phyloP scores from a whole-genome alignment of 495 filamentous ascomycete genomes.

The Penicillium soppii region DNA sequence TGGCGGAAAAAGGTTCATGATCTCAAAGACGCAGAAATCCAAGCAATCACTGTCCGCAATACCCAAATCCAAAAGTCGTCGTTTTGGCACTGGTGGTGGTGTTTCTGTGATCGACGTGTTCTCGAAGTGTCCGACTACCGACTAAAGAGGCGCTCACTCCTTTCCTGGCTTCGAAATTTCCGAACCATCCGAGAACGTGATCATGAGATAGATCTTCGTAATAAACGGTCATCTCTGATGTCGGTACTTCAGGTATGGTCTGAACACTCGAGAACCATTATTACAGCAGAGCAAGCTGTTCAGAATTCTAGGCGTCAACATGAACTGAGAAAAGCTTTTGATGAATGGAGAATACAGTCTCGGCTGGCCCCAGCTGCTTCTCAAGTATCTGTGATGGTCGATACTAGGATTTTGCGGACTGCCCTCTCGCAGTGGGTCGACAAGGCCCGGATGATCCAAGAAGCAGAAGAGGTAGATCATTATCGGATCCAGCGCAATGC shows the following conservation, averaged over 20 bases:
- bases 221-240: constrained; percentile 24
- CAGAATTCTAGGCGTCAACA: constrained; percentile 29
- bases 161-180: constrained; percentile 46
- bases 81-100: constrained; percentile 59
- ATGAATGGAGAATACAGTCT: constrained; percentile 43
- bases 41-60: constrained; percentile 45
- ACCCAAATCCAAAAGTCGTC: constrained; percentile 41
- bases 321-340: constrained; percentile 28
- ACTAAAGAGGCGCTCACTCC: constrained; percentile 46
- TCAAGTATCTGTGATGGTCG: constrained; percentile 45
- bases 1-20: constrained; percentile 51
- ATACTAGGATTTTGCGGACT: constrained; percentile 47
- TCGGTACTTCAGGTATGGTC: constrained; percentile 35
- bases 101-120: constrained; percentile 53
- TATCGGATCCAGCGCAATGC: constrained; percentile 55
- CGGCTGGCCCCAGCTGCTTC: constrained; percentile 48
- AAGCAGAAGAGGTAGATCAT: constrained; percentile 55
- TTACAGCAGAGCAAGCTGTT: constrained; percentile 31
- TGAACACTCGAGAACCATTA: constrained; percentile 27
- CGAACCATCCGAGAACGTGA: constrained; percentile 43
- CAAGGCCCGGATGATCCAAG: constrained; percentile 46
- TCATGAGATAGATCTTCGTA: constrained; percentile 36
- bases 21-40: constrained; percentile 31
- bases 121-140: constrained; percentile 50
- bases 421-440: constrained; percentile 53